Evolutionary conservation across 2,329 filamentous ascomycete species (phyloP).

Genomic region (Chaetomiaceae sp.): DNA sequence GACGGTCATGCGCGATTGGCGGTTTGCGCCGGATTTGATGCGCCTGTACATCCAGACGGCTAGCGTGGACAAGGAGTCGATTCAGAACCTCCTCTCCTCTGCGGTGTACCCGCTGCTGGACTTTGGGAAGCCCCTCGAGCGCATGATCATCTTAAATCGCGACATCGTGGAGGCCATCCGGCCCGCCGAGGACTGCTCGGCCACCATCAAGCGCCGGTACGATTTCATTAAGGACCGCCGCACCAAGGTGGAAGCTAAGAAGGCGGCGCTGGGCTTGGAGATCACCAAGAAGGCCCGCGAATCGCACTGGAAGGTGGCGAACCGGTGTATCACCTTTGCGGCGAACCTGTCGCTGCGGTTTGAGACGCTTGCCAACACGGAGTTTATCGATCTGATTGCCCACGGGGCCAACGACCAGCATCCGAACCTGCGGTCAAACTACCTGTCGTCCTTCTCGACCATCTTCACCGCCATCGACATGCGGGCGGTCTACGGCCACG

Average conservation of each 20-base stretch:
- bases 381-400: constrained; percentile 77
- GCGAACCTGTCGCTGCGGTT: constrained; percentile 90
- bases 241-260: constrained; percentile 73
- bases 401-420: constrained; percentile 84
- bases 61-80: constrained; percentile 85
- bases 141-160: constrained; percentile 75
- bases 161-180: constrained; percentile 64
- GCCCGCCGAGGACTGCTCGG: constrained; percentile 57
- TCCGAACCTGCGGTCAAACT: constrained; percentile 74
- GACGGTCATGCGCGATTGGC: constrained; percentile 87
- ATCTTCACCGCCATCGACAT: constrained; percentile 84
- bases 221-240: constrained; percentile 70
- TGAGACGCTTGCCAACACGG: constrained; percentile 72
- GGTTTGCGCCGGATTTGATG: constrained; percentile 85
- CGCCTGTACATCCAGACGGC: constrained; percentile 84
- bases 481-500: constrained; percentile 77
- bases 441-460: constrained; percentile 67
- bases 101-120: constrained; percentile 84
- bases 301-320: constrained; percentile 95
- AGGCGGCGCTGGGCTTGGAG: constrained; percentile 72
- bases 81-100: constrained; percentile 78
- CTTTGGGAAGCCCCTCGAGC: constrained; percentile 81
- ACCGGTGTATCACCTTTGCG: constrained; percentile 81
- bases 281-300: constrained; percentile 69
- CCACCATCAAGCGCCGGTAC: constrained; percentile 59